Evolutionary conservation across 768 basidiomycete species (phyloP), one percentile per base, ranked within the genome.

Genomic region (Tremella fuciformis): DNA sequence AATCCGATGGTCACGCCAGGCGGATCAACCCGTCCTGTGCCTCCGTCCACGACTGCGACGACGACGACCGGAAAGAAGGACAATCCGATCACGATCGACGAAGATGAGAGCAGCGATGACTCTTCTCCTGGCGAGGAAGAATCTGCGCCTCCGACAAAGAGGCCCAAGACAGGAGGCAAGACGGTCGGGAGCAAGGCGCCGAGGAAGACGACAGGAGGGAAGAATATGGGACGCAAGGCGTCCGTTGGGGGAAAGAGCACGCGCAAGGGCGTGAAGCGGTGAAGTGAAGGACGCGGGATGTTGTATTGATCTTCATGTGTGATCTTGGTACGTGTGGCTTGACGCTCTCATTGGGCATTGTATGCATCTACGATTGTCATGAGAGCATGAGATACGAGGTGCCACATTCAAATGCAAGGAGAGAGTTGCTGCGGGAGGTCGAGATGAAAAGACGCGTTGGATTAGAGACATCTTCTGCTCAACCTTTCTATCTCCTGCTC

Each of bases 1-100:
- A 55, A 25, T 1, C 58, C 47, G 13, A 24, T 59, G n/a, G 55
- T 56, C 16, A n/a, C 55, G 1, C 29, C 29, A 34, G 29, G 53
- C 11, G 22, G 48, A 13, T 24, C 42, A 18, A 22, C 58, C 59
- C 7, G 47, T 13, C 0, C 24, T 49, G n/a, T 16, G 24, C 39
- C 22, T 42, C 49, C 2, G 37, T n/a, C 25, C 44, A 34, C 38
- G 18, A 13, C 52, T 3, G 26, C 41, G 0, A 39, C 18, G 38
- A 52, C 18, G 4, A 49, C 55, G 25, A 39, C 53, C 29, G 64
- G 61, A 24, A 66, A 62, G 56, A 67, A 60, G 37, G 57, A 61
- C 13, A 59, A 66, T 41, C 62, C 64, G 3, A 71, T 67, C 13
- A 39, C 56, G 8, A 57, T 66, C n/a, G 69, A 66, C 40, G 64